Percentiles rank a stretch among this genome's conserved stretches.
Evolutionary conservation across 2,329 filamentous ascomycete species (phyloP).

Genomic region (Sporothrix dimorphospora): DNA sequence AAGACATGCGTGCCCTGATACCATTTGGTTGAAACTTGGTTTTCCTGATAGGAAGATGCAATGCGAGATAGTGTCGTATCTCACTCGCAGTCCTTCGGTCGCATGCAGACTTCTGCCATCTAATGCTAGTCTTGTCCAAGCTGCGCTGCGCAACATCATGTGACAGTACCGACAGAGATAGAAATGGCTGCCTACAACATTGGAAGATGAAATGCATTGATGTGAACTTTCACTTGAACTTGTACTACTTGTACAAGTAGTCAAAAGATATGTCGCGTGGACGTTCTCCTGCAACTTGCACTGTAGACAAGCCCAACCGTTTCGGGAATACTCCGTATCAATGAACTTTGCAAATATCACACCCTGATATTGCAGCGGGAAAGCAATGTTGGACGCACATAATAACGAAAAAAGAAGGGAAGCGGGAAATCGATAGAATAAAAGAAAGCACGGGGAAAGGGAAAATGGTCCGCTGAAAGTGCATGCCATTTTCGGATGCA

Average conservation of each 20-base stretch:
- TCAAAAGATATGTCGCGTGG: background rate
- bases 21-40: background rate
- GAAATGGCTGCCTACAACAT: too few species aligned
- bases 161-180: background rate
- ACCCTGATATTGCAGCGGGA: constrained; percentile 6
- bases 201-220: background rate
- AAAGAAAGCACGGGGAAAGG: constrained; percentile 13
- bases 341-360: background rate
- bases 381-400: constrained; percentile 19
- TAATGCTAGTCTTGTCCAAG: background rate
- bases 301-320: background rate
- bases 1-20: background rate
- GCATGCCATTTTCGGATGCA: background rate
- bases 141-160: background rate
- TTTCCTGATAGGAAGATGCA: background rate
- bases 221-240: background rate
- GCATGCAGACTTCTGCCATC: constrained; percentile 3
- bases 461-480: background rate
- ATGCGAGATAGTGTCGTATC: constrained; percentile 21
- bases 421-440: background rate
- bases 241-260: background rate
- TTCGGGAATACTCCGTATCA: background rate
- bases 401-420: background rate
- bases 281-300: background rate
- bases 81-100: background rate